Percentiles rank a stretch among this genome's conserved stretches.
phyloP scores from a whole-genome alignment of 495 filamentous ascomycete genomes.

The Lepraria neglecta region DNA sequence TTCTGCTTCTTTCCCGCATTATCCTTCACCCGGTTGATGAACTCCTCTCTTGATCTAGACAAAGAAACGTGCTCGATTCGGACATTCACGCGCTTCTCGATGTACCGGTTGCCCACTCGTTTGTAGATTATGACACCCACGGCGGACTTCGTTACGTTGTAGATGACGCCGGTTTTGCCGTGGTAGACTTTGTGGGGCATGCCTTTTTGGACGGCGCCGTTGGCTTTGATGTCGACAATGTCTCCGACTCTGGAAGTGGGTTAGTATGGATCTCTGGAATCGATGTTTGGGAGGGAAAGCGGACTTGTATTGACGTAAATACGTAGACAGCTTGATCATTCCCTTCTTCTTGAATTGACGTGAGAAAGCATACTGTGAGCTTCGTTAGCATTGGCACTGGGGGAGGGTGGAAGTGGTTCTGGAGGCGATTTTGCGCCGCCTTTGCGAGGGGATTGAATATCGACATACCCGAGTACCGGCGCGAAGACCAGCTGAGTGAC shows the following conservation, averaged over 20 bases:
- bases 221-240: conserved; percentile 93
- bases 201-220: conserved; percentile 97
- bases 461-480: conserved; percentile 78
- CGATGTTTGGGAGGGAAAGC: conserved; percentile 25
- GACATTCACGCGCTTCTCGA: conserved; percentile 99
- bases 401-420: no score
- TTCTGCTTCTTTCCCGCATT: conserved; percentile 86
- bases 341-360: conserved; percentile 90
- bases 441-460: not conserved
- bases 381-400: conserved; percentile 31
- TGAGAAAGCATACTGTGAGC: conserved; percentile 75
- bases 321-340: conserved; percentile 81
- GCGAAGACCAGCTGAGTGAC: conserved; percentile 93
- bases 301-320: conserved; percentile 86
- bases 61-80: conserved; percentile 94
- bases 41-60: conserved; percentile 90
- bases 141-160: conserved; percentile 93
- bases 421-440: not conserved
- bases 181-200: conserved; percentile 99
- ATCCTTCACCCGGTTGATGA: conserved; percentile 90
- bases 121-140: conserved; percentile 99
- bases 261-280: conserved; percentile 22
- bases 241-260: conserved; percentile 75
- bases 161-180: conserved; percentile 95
- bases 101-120: conserved; percentile 93